Evolutionary conservation across 139 green algal species (phyloP).

Genomic region (Nannochloris sp.): DNA sequence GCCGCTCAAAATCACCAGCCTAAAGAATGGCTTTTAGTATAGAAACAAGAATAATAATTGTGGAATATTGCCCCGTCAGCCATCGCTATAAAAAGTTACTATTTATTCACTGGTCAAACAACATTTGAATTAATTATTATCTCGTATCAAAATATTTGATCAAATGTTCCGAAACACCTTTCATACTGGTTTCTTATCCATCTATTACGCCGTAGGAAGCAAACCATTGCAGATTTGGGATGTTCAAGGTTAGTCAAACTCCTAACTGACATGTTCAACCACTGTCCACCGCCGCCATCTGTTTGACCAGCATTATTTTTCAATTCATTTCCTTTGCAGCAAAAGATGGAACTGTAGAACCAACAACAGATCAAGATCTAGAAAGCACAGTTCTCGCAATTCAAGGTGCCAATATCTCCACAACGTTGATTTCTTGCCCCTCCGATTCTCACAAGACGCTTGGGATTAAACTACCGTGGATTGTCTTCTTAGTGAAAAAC

Average conservation of each 20-base stretch:
- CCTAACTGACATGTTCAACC: not conserved
- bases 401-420: slow-evolving; percentile 81
- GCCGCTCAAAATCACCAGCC: too few relatives aligned
- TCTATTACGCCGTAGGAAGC: slow-evolving; percentile 92
- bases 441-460: slow-evolving; percentile 82
- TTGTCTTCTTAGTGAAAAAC: slow-evolving; percentile 98
- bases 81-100: too few relatives aligned
- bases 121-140: too few relatives aligned
- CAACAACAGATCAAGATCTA: slow-evolving; percentile 94
- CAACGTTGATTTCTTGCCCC: slow-evolving; percentile 88
- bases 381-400: slow-evolving; percentile 91
- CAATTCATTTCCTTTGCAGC: slow-evolving; percentile 50
- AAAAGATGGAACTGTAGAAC: slow-evolving; percentile 90
- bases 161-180: slow-evolving; percentile 82
- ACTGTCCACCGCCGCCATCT: not conserved
- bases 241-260: slow-evolving; percentile 76
- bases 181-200: slow-evolving; percentile 88
- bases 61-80: too few relatives aligned
- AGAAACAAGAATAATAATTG: too few relatives aligned
- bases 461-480: slow-evolving; percentile 96
- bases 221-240: slow-evolving; percentile 95
- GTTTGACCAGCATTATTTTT: not conserved
- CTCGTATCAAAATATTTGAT: not conserved
- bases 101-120: too few relatives aligned
- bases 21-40: too few relatives aligned